These are phyloP conservation scores for Priceomyces castillae DNA, from an alignment of 805 yeast genomes.

Conservation along the genomic window DNA sequence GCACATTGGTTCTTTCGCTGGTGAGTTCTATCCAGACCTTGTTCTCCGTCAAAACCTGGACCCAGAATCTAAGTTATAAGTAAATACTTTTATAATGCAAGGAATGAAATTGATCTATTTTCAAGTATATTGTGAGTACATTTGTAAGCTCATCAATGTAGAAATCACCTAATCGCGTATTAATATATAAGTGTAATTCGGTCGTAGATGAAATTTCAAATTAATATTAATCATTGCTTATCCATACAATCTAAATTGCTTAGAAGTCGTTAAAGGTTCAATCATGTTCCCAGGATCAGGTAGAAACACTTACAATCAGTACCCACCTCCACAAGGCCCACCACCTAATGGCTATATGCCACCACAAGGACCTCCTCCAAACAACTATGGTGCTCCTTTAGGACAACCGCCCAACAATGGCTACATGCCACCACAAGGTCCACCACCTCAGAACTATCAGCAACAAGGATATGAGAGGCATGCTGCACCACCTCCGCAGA, in stretches of 20 bases:
- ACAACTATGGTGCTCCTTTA: conserved; percentile 4
- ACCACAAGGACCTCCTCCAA: not conserved
- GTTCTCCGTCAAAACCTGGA: conserved; percentile 28
- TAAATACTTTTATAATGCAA: not conserved
- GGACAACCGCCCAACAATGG: conserved; percentile 9
- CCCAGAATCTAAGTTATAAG: conserved; percentile 22
- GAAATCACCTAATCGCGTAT: too few relatives aligned
- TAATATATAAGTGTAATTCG: too few relatives aligned
- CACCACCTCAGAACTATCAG: conserved; percentile 14
- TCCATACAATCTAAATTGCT: too few relatives aligned
- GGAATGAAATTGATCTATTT: too few relatives aligned
- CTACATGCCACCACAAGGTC: conserved; percentile 20
- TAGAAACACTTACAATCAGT: conserved; percentile 10
- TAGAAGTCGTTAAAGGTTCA: too few relatives aligned
- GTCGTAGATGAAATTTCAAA: too few relatives aligned
- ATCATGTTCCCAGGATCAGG: conserved; percentile 17
- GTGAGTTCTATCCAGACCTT: conserved; percentile 34
- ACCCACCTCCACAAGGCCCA: conserved; percentile 17
- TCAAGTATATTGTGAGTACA: too few relatives aligned
- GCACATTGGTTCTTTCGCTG: conserved; percentile 60
- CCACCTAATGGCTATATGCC: conserved; percentile 9
- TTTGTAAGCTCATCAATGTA: too few relatives aligned
- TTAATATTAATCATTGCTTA: too few relatives aligned
- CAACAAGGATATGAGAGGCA: conserved; percentile 4
- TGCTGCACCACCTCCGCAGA: conserved; percentile 1